phyloP scores from a whole-genome alignment of 495 filamentous ascomycete species.

The Talaromyces liani region DNA sequence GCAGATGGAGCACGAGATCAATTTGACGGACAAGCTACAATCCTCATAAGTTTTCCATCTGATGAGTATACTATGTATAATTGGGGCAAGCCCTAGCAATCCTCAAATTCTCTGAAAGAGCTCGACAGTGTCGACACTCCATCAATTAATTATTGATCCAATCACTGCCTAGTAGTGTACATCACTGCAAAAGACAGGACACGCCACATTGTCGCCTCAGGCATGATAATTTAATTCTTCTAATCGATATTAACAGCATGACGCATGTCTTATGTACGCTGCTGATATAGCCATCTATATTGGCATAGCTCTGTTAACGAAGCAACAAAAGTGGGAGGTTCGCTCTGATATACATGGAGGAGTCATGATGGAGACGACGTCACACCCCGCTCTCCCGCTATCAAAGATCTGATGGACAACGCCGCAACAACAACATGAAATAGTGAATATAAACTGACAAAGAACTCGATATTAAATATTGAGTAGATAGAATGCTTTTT shows the following conservation, averaged over 20 bases:
- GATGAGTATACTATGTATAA: too few species aligned
- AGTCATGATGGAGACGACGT: neutral
- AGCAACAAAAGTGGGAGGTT: neutral
- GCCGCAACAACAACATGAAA: neutral
- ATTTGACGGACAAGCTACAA: neutral
- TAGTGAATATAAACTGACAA: neutral
- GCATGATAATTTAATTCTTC: neutral
- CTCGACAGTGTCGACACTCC: neutral
- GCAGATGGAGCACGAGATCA: neutral
- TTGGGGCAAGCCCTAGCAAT: neutral
- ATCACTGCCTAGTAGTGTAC: neutral
- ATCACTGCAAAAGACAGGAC: neutral
- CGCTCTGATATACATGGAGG: neutral
- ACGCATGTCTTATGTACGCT: neutral
- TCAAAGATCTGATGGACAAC: neutral
- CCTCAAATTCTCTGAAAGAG: neutral
- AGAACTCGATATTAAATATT: neutral
- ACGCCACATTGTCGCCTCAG: neutral
- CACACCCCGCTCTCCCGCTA: neutral
- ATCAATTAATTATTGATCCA: neutral
- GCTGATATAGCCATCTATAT: neutral
- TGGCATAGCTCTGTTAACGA: neutral
- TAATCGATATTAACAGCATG: neutral
- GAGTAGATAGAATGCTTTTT: neutral
- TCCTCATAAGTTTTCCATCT: neutral